Evolutionary conservation across 805 yeast species (phyloP).

Genomic region (Yarrowia keelungensis): DNA sequence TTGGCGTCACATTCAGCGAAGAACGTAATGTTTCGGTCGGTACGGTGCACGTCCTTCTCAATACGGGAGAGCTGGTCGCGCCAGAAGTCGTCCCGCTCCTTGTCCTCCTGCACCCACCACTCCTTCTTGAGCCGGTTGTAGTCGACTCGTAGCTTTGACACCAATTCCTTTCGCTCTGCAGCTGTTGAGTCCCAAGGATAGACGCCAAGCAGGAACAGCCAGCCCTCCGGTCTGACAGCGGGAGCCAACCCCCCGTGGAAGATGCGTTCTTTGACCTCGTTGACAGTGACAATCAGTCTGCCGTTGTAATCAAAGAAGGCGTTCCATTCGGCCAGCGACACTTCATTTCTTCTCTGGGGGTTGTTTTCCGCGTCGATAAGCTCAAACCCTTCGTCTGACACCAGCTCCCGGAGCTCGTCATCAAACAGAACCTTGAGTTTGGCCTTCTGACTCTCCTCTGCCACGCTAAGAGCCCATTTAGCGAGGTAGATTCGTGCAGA

Average conservation of each 20-base stretch:
- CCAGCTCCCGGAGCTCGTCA: constrained; percentile 44
- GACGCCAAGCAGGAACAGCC: constrained; percentile 84
- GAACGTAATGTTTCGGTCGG: constrained; percentile 78
- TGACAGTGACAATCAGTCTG: constrained; percentile 69
- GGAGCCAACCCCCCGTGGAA: constrained; percentile 87
- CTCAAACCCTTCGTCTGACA: constrained; percentile 52
- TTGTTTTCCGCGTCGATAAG: constrained; percentile 59
- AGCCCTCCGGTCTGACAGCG: constrained; percentile 71
- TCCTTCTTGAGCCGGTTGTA: constrained; percentile 67
- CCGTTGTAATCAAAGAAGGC: constrained; percentile 84
- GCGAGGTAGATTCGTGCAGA: constrained; percentile 91
- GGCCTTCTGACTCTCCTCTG: constrained; percentile 81
- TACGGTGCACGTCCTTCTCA: constrained; percentile 91
- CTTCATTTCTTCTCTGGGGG: constrained; percentile 70
- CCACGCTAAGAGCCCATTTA: constrained; percentile 94
- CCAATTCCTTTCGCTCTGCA: constrained; percentile 68
- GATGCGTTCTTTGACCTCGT: constrained; percentile 79
- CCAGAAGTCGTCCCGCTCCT: constrained; percentile 73
- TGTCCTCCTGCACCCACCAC: constrained; percentile 72
- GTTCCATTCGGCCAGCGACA: constrained; percentile 80
- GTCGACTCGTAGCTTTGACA: constrained; percentile 62
- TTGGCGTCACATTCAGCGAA: constrained; percentile 59
- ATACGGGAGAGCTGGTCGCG: constrained; percentile 87
- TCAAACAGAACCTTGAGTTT: constrained; percentile 52
- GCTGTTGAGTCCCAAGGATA: constrained; percentile 86